Evolutionary conservation across 1,284 basidiomycete species (phyloP).

Genomic region (Rhodotorula sp.): DNA sequence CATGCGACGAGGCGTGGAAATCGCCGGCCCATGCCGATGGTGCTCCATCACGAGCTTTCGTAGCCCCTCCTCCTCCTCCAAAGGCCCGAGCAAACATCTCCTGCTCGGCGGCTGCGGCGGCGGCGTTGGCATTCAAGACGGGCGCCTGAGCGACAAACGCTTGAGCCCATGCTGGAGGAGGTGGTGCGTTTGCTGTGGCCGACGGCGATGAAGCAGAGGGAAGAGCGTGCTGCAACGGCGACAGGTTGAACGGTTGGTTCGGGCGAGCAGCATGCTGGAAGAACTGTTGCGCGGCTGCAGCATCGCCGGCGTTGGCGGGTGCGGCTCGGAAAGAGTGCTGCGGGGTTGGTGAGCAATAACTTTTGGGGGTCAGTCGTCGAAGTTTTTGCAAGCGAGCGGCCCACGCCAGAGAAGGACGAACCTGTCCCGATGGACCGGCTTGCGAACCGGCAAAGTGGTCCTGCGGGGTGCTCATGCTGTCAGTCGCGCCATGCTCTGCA

Average conservation of each 20-base stretch:
- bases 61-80: not conserved
- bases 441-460: slow-evolving; percentile 30
- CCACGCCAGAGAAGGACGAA: not conserved
- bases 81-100: slow-evolving; percentile 25
- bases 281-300: slow-evolving; percentile 35
- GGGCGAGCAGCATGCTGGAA: slow-evolving; percentile 16
- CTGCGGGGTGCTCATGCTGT: slow-evolving; percentile 42
- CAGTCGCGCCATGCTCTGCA: not conserved
- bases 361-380: no score
- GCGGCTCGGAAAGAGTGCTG: slow-evolving; percentile 26
- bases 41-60: no score
- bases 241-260: slow-evolving; percentile 34
- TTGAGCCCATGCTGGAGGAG: slow-evolving; percentile 14
- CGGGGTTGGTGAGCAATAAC: no score
- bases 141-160: slow-evolving; percentile 13
- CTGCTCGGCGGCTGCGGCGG: slow-evolving; percentile 12
- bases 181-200: slow-evolving; percentile 6
- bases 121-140: not conserved
- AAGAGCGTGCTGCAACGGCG: slow-evolving; percentile 33
- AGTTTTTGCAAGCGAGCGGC: no score
- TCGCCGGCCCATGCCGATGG: slow-evolving; percentile 45
- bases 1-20: not conserved
- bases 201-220: slow-evolving; percentile 14
- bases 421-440: slow-evolving; percentile 30
- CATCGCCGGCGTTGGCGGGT: no score